phyloP scores from a whole-genome alignment of 495 filamentous ascomycete species.

The Penicillium riverlandense region DNA sequence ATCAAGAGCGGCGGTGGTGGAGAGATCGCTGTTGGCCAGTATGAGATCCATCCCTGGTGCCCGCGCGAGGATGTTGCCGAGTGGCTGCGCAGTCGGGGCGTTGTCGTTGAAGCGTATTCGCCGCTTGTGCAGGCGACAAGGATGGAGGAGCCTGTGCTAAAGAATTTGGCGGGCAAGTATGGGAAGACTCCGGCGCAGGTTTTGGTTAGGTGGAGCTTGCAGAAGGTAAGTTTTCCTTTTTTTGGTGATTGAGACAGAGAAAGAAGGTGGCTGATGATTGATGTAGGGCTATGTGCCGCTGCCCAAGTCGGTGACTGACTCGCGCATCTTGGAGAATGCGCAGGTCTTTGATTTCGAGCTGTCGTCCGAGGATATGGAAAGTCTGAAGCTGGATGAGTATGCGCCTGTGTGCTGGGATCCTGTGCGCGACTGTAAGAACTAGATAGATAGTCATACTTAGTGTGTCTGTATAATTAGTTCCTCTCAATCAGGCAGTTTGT shows the following conservation, averaged over 20 bases:
- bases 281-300: slow-evolving; percentile 58
- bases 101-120: slow-evolving; percentile 74
- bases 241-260: background rate
- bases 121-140: slow-evolving; percentile 65
- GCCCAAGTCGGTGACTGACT: slow-evolving; percentile 55
- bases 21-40: slow-evolving; percentile 74
- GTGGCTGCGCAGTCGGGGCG: slow-evolving; percentile 62
- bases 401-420: slow-evolving; percentile 72
- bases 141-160: slow-evolving; percentile 56
- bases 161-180: slow-evolving; percentile 58
- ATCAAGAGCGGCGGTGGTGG: slow-evolving; percentile 69
- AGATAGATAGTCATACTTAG: slow-evolving; percentile 16
- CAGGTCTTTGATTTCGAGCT: slow-evolving; percentile 78
- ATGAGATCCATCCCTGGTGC: slow-evolving; percentile 90
- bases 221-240: slow-evolving; percentile 47
- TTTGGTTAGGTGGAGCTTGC: slow-evolving; percentile 78
- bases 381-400: slow-evolving; percentile 47
- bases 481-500: slow-evolving; percentile 18
- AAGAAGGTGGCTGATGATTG: slow-evolving; percentile 28
- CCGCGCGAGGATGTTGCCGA: slow-evolving; percentile 64
- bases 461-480: background rate
- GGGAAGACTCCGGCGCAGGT: slow-evolving; percentile 71
- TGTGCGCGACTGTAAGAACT: slow-evolving; percentile 33
- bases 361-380: slow-evolving; percentile 49
- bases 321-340: slow-evolving; percentile 63